Evolutionary conservation across 176 grass and related monocot genomes (phyloP).

Genomic region (Oryza punctata): DNA sequence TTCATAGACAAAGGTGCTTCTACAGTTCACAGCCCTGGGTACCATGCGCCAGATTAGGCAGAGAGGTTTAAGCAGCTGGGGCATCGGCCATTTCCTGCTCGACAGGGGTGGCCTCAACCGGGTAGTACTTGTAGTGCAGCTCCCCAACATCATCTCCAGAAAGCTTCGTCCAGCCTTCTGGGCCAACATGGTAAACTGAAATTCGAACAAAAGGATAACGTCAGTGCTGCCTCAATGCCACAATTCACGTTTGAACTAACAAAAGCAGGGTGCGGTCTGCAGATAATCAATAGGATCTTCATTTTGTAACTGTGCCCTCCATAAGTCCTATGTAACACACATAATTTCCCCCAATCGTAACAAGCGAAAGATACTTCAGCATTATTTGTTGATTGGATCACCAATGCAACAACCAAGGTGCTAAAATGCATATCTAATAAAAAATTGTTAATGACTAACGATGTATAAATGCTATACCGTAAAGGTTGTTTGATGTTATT

Average conservation of each 20-base stretch:
- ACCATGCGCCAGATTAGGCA: background rate
- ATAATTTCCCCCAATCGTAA: background rate
- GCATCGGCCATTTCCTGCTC: slow-evolving; percentile 88
- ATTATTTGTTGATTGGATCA: background rate
- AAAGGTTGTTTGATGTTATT: background rate
- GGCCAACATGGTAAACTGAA: slow-evolving; percentile 86
- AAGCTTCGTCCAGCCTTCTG: slow-evolving; percentile 88
- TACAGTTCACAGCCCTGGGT: background rate
- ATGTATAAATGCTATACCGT: background rate
- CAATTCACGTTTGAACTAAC: background rate
- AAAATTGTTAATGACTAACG: background rate
- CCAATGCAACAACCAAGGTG: background rate
- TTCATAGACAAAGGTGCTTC: slow-evolving; percentile 37
- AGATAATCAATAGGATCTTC: background rate
- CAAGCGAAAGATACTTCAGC: background rate
- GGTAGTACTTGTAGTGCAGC: slow-evolving; percentile 93
- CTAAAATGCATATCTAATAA: background rate
- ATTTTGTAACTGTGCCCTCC: background rate
- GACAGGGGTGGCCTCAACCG: slow-evolving; percentile 47
- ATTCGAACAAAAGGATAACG: background rate
- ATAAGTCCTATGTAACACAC: background rate
- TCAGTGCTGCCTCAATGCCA: background rate
- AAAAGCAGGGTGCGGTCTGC: background rate
- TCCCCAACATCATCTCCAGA: slow-evolving; percentile 92
- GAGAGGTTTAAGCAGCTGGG: slow-evolving; percentile 46